phyloP scores from a whole-genome alignment of 768 basidiomycete species.

The Lactarius trivialis region DNA sequence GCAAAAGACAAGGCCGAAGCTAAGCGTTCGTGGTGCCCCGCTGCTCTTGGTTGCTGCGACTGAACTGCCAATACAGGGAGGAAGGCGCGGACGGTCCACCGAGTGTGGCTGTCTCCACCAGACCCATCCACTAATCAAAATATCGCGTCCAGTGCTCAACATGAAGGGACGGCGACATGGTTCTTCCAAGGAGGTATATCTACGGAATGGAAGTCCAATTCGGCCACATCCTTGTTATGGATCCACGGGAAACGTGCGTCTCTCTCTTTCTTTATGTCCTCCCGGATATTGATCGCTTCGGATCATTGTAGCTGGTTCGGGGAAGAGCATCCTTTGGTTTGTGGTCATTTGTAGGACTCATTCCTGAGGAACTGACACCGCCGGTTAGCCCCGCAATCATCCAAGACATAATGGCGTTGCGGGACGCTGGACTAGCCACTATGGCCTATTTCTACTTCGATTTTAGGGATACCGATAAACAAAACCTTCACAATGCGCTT shows the following conservation, averaged over 20 bases:
- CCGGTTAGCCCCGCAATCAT: neutral
- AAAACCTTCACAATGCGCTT: neutral
- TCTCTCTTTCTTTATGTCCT: too few species aligned
- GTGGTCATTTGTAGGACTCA: neutral
- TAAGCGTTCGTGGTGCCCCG: neutral
- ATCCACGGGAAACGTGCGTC: neutral
- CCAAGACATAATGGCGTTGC: neutral
- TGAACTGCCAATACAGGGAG: neutral
- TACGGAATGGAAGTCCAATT: neutral
- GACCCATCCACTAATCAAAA: neutral
- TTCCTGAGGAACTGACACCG: neutral
- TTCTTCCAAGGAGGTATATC: neutral
- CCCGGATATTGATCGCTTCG: neutral
- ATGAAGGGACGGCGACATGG: neutral
- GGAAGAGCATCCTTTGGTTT: conserved; percentile 1
- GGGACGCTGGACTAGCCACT: neutral
- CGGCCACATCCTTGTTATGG: neutral
- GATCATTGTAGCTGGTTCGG: neutral
- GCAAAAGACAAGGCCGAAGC: neutral
- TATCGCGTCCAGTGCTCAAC: neutral
- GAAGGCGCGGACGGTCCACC: neutral
- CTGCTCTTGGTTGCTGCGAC: neutral
- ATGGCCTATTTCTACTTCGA: neutral
- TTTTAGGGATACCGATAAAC: neutral
- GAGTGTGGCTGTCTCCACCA: neutral